Conservation (phyloP, 805 yeast species). For the Candida ponderosae region DNA sequence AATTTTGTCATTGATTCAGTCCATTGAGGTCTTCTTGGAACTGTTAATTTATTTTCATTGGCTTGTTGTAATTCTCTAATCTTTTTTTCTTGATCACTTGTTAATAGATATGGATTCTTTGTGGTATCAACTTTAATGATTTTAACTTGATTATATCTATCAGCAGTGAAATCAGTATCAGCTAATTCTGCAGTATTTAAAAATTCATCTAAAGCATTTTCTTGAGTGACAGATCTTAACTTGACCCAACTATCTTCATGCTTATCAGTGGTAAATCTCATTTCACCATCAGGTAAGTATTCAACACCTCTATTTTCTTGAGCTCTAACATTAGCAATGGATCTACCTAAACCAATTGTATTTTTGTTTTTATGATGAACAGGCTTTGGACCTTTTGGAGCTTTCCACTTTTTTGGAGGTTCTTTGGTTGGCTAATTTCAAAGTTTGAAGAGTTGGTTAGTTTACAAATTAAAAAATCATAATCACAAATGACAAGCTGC, state of each 20-base stretch:
- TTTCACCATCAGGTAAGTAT: constrained; percentile 76
- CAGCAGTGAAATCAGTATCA: constrained; percentile 94
- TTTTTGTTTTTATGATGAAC: constrained; percentile 78
- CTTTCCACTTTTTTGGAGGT: constrained; percentile 68
- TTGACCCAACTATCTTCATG: constrained; percentile 87
- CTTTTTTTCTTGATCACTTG: constrained; percentile 56
- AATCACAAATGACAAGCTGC: no score
- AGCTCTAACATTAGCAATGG: constrained; percentile 67
- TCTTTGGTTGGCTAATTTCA: constrained; percentile 29
- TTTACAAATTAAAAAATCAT: background rate
- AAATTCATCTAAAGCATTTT: constrained; percentile 88
- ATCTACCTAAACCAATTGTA: constrained; percentile 76
- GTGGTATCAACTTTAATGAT: constrained; percentile 65
- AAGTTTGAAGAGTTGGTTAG: background rate
- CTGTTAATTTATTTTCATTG: constrained; percentile 65
- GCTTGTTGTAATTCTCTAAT: constrained; percentile 56
- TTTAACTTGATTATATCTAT: constrained; percentile 71
- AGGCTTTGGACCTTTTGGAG: constrained; percentile 91
- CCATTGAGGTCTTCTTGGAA: constrained; percentile 95
- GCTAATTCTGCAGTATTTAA: constrained; percentile 93
- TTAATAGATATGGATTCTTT: constrained; percentile 51
- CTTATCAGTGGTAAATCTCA: constrained; percentile 79
- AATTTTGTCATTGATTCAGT: constrained; percentile 56
- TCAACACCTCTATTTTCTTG: constrained; percentile 61
- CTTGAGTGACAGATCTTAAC: constrained; percentile 90